Evolutionary conservation across 306 rosid species (phyloP), one percentile per base, ranked within the genome.

Genomic region (Gastrolobium villosum): DNA sequence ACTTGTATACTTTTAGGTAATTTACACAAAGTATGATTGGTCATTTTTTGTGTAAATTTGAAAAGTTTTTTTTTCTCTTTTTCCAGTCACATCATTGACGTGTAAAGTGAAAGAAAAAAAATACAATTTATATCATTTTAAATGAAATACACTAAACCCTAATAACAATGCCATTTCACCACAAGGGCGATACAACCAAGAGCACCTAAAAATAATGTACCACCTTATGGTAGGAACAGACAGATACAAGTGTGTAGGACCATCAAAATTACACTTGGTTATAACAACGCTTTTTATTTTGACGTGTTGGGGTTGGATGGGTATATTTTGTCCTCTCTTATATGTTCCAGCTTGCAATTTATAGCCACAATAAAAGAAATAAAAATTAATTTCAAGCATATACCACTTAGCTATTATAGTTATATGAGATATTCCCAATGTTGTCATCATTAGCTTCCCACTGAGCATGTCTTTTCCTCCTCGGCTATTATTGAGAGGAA

Each of bases 151-250:
- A n/a, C n/a, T n/a, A n/a, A n/a, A n/a, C n/a, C n/a, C n/a, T 20
- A 20, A 35, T 43, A 41, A 35, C 5, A 46, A 11, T 45, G 41
- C 53, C 39, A 39, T 54, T 65, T 39, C 49, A 44, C 50, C 20
- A 11, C 20, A 36, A 37, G 55, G 55, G 45, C 28, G 35, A 26
- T 30, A 44, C 63, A 78, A 43, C 20, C 11, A 20, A 61, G 54
- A 41, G 31, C 44, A 59, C 32, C 71, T 1, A 14, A 61, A 62
- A 9, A 62, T n/a, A 49, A 62, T 75, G 52, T 48, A 41, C 48
- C 71, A 13, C 44, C 46, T 32, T 13, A 31, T 35, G 60, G 26
- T 15, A 0, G 1, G 48, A 60, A 15, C 37, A 6, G 50, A 14
- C 49, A 73, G 56, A 13, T 10, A 73, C 59, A 74, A 50, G 10